phyloP scores from a whole-genome alignment of 163 green algal species.

The Chlamydomonas reinhardtii region DNA sequence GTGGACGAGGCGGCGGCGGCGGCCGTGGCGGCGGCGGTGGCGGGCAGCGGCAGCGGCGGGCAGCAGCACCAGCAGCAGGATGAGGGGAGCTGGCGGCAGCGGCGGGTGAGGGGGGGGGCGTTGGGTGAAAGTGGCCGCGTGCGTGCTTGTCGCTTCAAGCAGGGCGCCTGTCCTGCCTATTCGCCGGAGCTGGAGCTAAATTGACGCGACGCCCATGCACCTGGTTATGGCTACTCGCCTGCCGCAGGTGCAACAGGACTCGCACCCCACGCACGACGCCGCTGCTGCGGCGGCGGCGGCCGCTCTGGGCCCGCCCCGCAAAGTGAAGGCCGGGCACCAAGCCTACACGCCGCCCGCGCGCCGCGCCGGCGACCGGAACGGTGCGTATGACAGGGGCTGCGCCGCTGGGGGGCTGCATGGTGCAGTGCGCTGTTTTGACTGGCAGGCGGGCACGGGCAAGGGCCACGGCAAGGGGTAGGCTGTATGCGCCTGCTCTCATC shows the following conservation, averaged over 20 bases:
- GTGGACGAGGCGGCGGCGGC: background rate
- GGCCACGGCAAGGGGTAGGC: too few relatives aligned
- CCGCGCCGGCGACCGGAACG: background rate
- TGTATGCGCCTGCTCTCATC: too few relatives aligned
- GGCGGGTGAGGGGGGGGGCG: too few relatives aligned
- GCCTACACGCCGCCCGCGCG: slow-evolving; percentile 29
- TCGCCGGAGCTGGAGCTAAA: too few relatives aligned
- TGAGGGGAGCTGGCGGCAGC: background rate
- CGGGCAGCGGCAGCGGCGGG: background rate
- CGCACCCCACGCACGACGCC: background rate
- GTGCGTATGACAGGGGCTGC: background rate
- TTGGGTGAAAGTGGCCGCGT: too few relatives aligned
- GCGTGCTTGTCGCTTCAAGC: too few relatives aligned
- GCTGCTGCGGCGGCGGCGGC: background rate
- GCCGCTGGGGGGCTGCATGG: too few relatives aligned
- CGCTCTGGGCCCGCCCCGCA: slow-evolving; percentile 8
- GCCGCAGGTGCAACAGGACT: background rate
- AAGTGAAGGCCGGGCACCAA: slow-evolving; percentile 43
- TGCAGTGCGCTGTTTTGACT: too few relatives aligned
- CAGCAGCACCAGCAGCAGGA: slow-evolving; percentile 2
- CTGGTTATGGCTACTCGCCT: too few relatives aligned
- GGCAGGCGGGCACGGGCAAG: too few relatives aligned
- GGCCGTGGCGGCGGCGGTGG: background rate
- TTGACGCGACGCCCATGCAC: too few relatives aligned
- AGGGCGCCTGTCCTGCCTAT: too few relatives aligned